Percentiles rank a stretch among this genome's conserved stretches.
phyloP scores from a whole-genome alignment of 805 yeast species.

The Metschnikowia santaceciliae region DNA sequence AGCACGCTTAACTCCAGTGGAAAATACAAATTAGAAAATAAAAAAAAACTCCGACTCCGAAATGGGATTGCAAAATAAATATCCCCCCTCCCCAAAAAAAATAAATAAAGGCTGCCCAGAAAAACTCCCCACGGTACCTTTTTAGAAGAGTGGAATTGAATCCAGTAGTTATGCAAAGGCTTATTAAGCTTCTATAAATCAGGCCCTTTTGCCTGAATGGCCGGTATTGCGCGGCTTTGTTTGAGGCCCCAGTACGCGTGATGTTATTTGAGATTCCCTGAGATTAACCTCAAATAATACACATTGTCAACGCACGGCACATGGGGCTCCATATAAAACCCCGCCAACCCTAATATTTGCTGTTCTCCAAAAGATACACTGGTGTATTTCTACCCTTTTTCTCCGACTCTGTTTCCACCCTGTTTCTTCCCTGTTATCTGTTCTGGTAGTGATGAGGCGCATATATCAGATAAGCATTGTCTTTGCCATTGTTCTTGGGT shows the following conservation, averaged over 20 bases:
- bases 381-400: no score
- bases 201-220: not conserved
- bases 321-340: not conserved
- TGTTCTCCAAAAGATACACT: not conserved
- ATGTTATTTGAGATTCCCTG: not conserved
- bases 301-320: not conserved
- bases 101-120: no score
- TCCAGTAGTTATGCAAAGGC: no score
- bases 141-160: no score
- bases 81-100: no score
- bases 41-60: no score
- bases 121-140: no score
- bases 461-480: not conserved
- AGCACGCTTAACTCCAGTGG: no score
- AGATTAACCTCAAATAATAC: not conserved
- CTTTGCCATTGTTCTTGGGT: not conserved
- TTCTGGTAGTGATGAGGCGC: not conserved
- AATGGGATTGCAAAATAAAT: no score
- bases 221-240: not conserved
- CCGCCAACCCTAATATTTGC: not conserved
- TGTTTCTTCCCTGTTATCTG: not conserved
- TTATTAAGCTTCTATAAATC: not conserved
- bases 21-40: no score
- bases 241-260: not conserved
- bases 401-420: no score